Percentiles rank a stretch among this genome's conserved stretches.
Conservation (phyloP, 2,329 filamentous ascomycete species). For the Arthroderma uncinatum region DNA sequence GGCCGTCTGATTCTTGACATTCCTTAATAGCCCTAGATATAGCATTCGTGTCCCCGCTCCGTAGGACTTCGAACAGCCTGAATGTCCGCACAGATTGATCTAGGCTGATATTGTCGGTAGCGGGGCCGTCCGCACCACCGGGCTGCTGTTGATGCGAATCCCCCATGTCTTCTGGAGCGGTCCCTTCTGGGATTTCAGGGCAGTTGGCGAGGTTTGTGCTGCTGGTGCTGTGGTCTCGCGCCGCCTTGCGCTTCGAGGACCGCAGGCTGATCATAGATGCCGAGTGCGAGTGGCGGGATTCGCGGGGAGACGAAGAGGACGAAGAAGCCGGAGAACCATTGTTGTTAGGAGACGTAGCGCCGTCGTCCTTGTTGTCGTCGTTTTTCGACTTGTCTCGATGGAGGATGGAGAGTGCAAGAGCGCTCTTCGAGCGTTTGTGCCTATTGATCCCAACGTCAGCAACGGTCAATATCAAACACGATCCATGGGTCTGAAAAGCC, state of each 20-base stretch:
- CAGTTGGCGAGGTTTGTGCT: constrained; percentile 10
- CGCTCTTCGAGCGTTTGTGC: constrained; percentile 46
- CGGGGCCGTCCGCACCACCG: constrained; percentile 24
- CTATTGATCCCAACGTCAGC: constrained; percentile 17
- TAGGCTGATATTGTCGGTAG: constrained; percentile 44
- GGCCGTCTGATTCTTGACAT: constrained; percentile 42
- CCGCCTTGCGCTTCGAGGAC: constrained; percentile 25
- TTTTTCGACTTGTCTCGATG: constrained; percentile 42
- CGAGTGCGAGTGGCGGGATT: constrained; percentile 20
- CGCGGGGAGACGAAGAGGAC: constrained; percentile 19
- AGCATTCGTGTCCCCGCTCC: constrained; percentile 78
- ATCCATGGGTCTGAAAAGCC: neutral
- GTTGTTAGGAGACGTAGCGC: constrained; percentile 16
- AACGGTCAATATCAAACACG: neutral
- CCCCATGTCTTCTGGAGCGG: constrained; percentile 19
- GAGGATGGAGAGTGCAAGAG: constrained; percentile 44
- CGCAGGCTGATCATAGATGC: constrained; percentile 22
- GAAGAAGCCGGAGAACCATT: constrained; percentile 22
- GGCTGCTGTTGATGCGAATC: constrained; percentile 24
- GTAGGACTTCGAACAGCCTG: constrained; percentile 80
- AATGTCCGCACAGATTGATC: constrained; percentile 94
- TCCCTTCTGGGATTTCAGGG: constrained; percentile 18
- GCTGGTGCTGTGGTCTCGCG: constrained; percentile 11
- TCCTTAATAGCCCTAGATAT: constrained; percentile 72
- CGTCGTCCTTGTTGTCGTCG: constrained; percentile 28